phyloP scores from a whole-genome alignment of 345 rosid genomes.

The Erodium maritimum region DNA sequence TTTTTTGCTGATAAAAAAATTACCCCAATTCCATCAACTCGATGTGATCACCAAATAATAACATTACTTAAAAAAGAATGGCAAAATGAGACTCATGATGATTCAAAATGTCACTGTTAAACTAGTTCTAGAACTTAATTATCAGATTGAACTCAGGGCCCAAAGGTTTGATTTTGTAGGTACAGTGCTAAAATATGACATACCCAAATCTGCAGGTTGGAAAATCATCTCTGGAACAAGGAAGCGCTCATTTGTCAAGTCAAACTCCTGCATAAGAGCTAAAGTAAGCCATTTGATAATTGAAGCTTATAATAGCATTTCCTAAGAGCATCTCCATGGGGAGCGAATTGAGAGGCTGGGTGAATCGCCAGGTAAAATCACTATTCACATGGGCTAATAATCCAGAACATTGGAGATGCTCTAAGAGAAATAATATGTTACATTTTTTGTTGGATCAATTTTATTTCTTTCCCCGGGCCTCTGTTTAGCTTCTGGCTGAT shows the following conservation, averaged over 20 bases:
- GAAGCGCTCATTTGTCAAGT: constrained; percentile 82
- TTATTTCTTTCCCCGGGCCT: constrained; percentile 36
- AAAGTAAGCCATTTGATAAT: constrained; percentile 6
- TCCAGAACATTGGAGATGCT: too few species aligned
- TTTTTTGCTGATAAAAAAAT: too few species aligned
- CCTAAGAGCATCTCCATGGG: too few species aligned
- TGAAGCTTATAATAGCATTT: constrained; percentile 1
- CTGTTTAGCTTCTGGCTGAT: constrained; percentile 21
- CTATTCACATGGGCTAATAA: too few species aligned
- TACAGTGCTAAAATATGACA: constrained; percentile 1
- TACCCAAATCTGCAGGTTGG: constrained; percentile 93
- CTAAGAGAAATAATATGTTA: constrained; percentile 11
- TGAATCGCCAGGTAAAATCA: too few species aligned
- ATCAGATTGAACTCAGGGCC: too few species aligned
- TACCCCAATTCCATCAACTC: neutral
- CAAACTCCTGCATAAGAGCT: constrained; percentile 68
- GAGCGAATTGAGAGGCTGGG: too few species aligned
- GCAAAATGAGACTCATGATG: neutral
- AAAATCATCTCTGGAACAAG: constrained; percentile 94
- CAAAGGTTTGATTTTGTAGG: neutral
- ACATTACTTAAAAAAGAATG: neutral
- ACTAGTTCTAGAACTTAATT: too few species aligned
- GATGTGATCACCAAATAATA: neutral
- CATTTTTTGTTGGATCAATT: constrained; percentile 61
- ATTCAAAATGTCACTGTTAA: constrained; percentile 1